These are phyloP conservation scores for Funneliformis geosporum DNA, from an alignment of 192 early-diverging fungal genomes.

Conservation along the genomic window DNA sequence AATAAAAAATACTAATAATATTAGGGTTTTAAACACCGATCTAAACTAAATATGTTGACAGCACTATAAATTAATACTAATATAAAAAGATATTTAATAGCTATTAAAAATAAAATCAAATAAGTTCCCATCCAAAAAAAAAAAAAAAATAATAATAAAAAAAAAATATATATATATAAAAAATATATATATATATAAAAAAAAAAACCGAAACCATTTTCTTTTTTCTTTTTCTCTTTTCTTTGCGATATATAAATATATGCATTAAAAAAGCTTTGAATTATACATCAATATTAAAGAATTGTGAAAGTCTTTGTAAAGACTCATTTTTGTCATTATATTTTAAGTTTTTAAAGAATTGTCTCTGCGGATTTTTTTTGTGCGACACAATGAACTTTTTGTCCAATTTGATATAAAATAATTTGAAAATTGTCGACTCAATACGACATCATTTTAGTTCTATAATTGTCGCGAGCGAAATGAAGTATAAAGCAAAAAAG, in stretches of 20 bases:
- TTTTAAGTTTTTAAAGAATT: constrained; percentile 3
- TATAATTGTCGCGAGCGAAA: constrained; percentile 3
- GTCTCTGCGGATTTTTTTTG: not conserved
- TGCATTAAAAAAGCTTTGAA: not conserved
- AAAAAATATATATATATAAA: not conserved
- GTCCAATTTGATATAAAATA: not conserved
- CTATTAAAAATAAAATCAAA: not conserved
- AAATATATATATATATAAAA: no score
- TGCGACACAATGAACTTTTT: constrained; percentile 1
- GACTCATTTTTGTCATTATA: constrained; percentile 4
- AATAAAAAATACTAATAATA: not conserved
- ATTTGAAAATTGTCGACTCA: not conserved
- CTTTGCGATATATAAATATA: not conserved
- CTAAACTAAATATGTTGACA: not conserved
- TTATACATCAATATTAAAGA: not conserved
- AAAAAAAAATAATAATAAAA: not conserved
- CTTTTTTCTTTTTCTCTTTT: not conserved
- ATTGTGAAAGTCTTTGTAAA: not conserved
- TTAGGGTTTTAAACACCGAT: not conserved
- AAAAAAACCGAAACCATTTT: not conserved
- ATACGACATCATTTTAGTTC: not conserved
- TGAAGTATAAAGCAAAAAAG: constrained; percentile 2
- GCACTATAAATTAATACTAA: constrained; percentile 1
- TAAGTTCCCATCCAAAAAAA: not conserved
- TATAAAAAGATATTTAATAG: not conserved